phyloP scores from a whole-genome alignment of 208 protist genomes.

The Crithidia acanthocephali region DNA sequence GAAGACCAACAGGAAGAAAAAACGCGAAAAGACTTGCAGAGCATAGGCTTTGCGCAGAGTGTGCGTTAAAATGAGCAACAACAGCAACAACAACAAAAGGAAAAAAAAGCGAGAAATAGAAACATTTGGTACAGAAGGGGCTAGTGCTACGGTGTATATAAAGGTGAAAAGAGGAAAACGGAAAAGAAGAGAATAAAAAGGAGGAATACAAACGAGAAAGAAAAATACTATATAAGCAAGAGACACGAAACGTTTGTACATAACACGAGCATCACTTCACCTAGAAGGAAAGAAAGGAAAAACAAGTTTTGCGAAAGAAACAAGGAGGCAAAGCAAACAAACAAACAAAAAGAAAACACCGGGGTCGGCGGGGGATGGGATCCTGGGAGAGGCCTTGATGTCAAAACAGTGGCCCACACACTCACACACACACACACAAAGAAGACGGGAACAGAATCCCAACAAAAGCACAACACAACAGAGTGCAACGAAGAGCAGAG shows the following conservation, averaged over 20 bases:
- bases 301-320: not conserved
- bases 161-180: no score
- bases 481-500: not conserved
- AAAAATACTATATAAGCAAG: not conserved
- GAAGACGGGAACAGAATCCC: not conserved
- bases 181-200: no score
- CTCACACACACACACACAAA: not conserved
- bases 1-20: no score
- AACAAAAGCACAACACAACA: not conserved
- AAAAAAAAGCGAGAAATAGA: no score
- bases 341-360: conserved; percentile 1
- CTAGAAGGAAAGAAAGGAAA: conserved; percentile 2
- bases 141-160: no score
- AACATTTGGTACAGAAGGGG: no score
- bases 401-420: not conserved
- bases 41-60: no score
- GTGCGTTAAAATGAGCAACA: no score
- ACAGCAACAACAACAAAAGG: no score
- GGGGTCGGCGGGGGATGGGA: not conserved
- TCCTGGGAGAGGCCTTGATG: not conserved
- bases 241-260: not conserved
- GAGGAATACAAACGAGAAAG: not conserved
- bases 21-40: no score
- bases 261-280: conserved; percentile 8
- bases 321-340: not conserved